These are phyloP conservation scores for Fusarium nanum DNA, from an alignment of 2,329 filamentous ascomycete genomes.

Conservation along the genomic window DNA sequence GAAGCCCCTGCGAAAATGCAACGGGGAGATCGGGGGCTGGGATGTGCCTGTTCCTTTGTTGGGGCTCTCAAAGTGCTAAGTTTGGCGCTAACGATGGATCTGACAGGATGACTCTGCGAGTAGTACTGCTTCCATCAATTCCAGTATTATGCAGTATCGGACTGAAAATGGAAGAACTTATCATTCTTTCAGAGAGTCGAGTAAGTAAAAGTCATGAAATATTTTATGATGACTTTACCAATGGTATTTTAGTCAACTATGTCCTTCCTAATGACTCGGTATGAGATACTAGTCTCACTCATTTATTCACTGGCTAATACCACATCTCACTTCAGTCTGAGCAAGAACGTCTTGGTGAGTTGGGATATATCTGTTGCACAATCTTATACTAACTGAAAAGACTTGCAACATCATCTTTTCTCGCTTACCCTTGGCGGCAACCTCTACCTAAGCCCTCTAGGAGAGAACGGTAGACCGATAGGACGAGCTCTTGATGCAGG, in stretches of 20 bases:
- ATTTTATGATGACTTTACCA: background rate
- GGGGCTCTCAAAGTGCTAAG: background rate
- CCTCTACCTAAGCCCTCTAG: constrained; percentile 46
- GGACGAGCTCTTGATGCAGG: constrained; percentile 58
- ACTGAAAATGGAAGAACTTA: constrained; percentile 55
- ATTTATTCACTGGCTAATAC: constrained; percentile 24
- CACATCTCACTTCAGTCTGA: constrained; percentile 38
- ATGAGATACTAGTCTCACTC: background rate
- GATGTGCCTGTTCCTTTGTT: background rate
- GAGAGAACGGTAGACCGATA: constrained; percentile 31
- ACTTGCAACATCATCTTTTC: constrained; percentile 54
- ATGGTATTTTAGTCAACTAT: constrained; percentile 39
- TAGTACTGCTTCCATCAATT: constrained; percentile 50
- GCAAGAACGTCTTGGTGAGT: constrained; percentile 49
- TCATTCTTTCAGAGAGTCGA: constrained; percentile 49
- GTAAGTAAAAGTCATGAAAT: constrained; percentile 25
- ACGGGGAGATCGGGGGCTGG: background rate
- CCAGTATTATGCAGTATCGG: constrained; percentile 53
- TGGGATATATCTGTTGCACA: fast-evolving
- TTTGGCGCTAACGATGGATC: background rate
- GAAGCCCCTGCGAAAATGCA: background rate
- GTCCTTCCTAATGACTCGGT: constrained; percentile 49
- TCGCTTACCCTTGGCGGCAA: constrained; percentile 49
- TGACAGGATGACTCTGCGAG: constrained; percentile 44
- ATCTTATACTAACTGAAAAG: constrained; percentile 4